Evolutionary conservation across 352 stramenopile genomes (phyloP).

Genomic region (Phytophthora aleatoria): DNA sequence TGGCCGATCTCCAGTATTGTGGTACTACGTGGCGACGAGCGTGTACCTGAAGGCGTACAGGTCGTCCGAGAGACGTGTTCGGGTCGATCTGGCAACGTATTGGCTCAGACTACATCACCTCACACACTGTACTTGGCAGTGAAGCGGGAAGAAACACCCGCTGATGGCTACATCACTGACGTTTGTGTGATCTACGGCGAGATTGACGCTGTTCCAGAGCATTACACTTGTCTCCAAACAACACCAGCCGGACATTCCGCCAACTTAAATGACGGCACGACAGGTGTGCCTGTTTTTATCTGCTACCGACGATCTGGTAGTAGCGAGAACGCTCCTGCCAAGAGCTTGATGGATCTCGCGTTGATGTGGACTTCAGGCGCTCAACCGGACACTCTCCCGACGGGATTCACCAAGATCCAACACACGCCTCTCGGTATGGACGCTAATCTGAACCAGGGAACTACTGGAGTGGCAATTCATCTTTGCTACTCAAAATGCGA

Average conservation of each 20-base stretch:
- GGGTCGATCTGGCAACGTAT: constrained; percentile 68
- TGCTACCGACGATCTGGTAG: constrained; percentile 58
- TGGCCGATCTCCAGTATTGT: constrained; percentile 80
- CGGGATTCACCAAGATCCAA: constrained; percentile 83
- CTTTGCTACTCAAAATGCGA: constrained; percentile 75
- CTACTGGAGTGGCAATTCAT: constrained; percentile 73
- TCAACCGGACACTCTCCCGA: constrained; percentile 61
- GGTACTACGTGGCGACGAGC: constrained; percentile 75
- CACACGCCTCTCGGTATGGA: constrained; percentile 89
- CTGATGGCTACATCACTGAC: constrained; percentile 64
- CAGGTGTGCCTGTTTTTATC: constrained; percentile 82
- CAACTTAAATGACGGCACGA: constrained; percentile 84
- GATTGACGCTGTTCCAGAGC: constrained; percentile 82
- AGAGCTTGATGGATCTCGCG: constrained; percentile 73
- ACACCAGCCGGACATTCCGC: constrained; percentile 74
- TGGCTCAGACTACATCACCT: constrained; percentile 75
- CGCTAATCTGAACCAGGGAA: constrained; percentile 86
- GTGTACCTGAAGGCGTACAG: constrained; percentile 70
- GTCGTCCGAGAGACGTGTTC: constrained; percentile 76
- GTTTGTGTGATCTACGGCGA: constrained; percentile 87
- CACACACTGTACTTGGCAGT: constrained; percentile 79
- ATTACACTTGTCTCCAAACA: constrained; percentile 72
- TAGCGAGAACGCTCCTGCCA: constrained; percentile 34
- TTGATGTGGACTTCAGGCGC: constrained; percentile 80
- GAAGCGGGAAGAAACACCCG: constrained; percentile 60